These are phyloP conservation scores for Solanum peruvianum DNA, from an alignment of 257 asterid genomes.

Conservation along the genomic window DNA sequence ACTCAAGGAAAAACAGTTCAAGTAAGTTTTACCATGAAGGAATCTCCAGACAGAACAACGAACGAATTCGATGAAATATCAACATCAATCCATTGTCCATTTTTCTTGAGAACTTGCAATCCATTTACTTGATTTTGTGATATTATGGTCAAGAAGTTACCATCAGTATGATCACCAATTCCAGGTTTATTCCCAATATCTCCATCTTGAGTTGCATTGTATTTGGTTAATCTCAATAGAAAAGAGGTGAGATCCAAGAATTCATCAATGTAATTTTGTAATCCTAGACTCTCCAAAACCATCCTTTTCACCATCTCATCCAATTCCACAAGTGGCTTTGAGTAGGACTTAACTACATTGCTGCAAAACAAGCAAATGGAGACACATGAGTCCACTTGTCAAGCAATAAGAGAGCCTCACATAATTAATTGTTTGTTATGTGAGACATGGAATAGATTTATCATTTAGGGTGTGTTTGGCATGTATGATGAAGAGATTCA, in stretches of 20 bases:
- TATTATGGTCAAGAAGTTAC: not conserved
- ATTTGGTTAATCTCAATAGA: not conserved
- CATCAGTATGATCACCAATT: not conserved
- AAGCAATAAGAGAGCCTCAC: not conserved
- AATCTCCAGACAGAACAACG: not conserved
- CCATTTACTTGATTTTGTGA: slow-evolving; percentile 1
- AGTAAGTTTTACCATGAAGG: not conserved
- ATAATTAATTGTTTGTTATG: not conserved
- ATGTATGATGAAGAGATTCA: not conserved
- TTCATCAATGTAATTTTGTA: not conserved
- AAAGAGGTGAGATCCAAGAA: not conserved
- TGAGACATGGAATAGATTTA: not conserved
- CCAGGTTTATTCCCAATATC: not conserved
- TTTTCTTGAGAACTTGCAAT: not conserved
- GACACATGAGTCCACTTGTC: not conserved
- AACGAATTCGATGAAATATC: not conserved
- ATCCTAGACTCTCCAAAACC: not conserved
- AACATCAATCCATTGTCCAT: not conserved
- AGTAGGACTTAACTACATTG: not conserved
- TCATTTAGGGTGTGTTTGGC: not conserved
- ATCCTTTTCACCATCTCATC: not conserved
- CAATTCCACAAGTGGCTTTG: not conserved
- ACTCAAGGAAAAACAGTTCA: not conserved
- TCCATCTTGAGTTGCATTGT: not conserved
- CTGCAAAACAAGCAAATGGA: not conserved